Evolutionary conservation across 2,329 filamentous ascomycete genomes (phyloP).

Genomic region (Pseudocercospora fuligena): DNA sequence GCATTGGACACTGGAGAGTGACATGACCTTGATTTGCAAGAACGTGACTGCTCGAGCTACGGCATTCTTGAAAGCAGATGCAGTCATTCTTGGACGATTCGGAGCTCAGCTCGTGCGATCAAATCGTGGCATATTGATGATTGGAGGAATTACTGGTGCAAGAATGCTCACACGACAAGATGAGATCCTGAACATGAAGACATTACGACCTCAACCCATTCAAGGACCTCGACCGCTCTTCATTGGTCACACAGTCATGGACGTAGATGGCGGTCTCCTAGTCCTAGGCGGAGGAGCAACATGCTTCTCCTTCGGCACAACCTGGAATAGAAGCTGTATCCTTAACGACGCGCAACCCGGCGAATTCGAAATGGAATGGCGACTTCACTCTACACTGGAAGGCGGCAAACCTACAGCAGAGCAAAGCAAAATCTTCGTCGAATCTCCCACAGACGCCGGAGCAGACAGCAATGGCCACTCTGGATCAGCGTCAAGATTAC

Average conservation of each 20-base stretch:
- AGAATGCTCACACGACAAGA: conserved; percentile 52
- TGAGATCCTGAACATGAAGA: conserved; percentile 57
- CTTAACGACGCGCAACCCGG: conserved; percentile 34
- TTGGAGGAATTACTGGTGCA: conserved; percentile 57
- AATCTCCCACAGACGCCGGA: conserved; percentile 8
- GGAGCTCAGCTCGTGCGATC: conserved; percentile 58
- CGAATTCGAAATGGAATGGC: conserved; percentile 36
- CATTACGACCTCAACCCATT: conserved; percentile 36
- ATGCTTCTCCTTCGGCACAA: conserved; percentile 89
- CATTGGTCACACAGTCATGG: conserved; percentile 66
- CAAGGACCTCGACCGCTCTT: conserved; percentile 66
- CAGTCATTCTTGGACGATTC: conserved; percentile 48
- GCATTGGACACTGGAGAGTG: conserved; percentile 59
- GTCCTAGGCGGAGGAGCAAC: conserved; percentile 81
- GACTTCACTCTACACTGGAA: conserved; percentile 32
- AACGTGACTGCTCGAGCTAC: conserved; percentile 34
- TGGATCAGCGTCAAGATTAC: conserved; percentile 15
- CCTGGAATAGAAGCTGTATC: conserved; percentile 70
- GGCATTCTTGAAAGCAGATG: conserved; percentile 34
- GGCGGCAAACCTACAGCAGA: conserved; percentile 28
- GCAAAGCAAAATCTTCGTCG: conserved; percentile 22
- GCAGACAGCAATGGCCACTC: conserved; percentile 6
- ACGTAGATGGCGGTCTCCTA: conserved; percentile 57
- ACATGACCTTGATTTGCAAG: conserved; percentile 45
- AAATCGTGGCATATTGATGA: conserved; percentile 53